phyloP scores from a whole-genome alignment of 1,284 basidiomycete species.

The Flammula alnicola region DNA sequence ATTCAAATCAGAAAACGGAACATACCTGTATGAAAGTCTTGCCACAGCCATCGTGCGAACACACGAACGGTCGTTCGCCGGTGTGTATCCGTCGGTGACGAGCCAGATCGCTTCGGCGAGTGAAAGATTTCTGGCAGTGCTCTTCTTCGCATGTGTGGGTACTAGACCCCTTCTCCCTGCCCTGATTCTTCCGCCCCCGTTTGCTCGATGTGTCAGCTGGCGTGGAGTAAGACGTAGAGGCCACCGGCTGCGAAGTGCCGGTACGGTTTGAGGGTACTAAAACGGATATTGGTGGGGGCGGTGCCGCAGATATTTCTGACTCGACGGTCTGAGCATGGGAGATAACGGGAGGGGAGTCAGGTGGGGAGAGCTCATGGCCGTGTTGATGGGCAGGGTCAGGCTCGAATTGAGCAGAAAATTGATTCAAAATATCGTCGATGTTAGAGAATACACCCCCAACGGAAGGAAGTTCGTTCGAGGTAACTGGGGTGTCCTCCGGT shows the following conservation, averaged over 20 bases:
- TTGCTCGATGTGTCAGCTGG: constrained; percentile 34
- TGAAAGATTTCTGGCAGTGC: constrained; percentile 76
- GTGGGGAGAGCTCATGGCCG: constrained; percentile 40
- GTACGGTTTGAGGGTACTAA: constrained; percentile 39
- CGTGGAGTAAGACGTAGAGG: constrained; percentile 50
- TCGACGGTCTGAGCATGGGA: constrained; percentile 44
- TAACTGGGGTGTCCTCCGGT: constrained; percentile 32
- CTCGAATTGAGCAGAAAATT: constrained; percentile 71
- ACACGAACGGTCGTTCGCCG: constrained; percentile 84
- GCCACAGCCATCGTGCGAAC: constrained; percentile 70
- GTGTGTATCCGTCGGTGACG: constrained; percentile 89
- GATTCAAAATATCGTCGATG: constrained; percentile 74
- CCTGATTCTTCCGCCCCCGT: constrained; percentile 44
- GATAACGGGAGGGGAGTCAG: constrained; percentile 50
- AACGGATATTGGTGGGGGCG: constrained; percentile 30
- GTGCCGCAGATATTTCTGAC: constrained; percentile 23
- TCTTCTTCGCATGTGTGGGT: constrained; percentile 64
- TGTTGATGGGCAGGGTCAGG: constrained; percentile 50
- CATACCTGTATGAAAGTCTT: constrained; percentile 86
- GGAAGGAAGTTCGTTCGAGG: constrained; percentile 43
- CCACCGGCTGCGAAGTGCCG: constrained; percentile 43
- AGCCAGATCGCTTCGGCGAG: constrained; percentile 73
- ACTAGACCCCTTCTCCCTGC: constrained; percentile 45
- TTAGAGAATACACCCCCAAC: constrained; percentile 66
- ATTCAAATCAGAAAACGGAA: constrained; percentile 19